Percentiles rank a stretch among this genome's conserved stretches.
phyloP scores from a whole-genome alignment of 179 eudicot genomes.

The Sideroxylon spinosum region DNA sequence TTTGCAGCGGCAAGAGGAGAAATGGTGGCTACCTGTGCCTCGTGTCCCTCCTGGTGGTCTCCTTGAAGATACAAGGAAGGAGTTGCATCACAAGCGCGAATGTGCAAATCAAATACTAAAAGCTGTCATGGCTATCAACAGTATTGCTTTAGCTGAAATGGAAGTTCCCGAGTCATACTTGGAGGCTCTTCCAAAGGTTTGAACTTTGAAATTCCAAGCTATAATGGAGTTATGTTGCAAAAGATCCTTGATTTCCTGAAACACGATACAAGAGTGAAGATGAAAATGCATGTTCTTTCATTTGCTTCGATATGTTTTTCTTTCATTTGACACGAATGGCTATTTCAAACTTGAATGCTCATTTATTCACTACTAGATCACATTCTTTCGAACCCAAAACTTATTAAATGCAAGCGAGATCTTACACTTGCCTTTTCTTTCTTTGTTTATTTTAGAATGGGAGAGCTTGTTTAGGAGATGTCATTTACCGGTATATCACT shows the following conservation, averaged over 20 bases:
- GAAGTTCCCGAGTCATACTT: conserved; percentile 77
- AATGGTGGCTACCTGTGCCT: conserved; percentile 97
- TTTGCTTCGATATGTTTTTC: too few relatives aligned
- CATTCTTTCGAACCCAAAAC: too few relatives aligned
- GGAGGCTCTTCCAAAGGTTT: conserved; percentile 78
- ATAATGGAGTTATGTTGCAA: background rate
- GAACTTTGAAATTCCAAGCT: conserved; percentile 26
- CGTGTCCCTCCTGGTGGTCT: conserved; percentile 74
- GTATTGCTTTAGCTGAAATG: conserved; percentile 69
- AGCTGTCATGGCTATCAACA: conserved; percentile 88
- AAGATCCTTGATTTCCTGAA: background rate
- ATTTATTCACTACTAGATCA: too few relatives aligned
- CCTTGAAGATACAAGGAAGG: conserved; percentile 52
- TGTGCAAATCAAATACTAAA: conserved; percentile 75
- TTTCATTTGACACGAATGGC: background rate
- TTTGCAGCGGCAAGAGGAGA: conserved; percentile 69
- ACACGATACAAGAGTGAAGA: background rate
- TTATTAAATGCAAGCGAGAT: background rate
- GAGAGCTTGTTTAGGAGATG: conserved; percentile 76
- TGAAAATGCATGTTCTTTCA: too few relatives aligned
- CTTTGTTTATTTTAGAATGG: conserved; percentile 45
- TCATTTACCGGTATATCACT: conserved; percentile 71
- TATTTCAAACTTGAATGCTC: background rate
- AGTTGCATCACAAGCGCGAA: conserved; percentile 65
- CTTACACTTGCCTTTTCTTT: background rate